Evolutionary conservation across 2,329 filamentous ascomycete species (phyloP).

Genomic region (Pyrenophora teres): DNA sequence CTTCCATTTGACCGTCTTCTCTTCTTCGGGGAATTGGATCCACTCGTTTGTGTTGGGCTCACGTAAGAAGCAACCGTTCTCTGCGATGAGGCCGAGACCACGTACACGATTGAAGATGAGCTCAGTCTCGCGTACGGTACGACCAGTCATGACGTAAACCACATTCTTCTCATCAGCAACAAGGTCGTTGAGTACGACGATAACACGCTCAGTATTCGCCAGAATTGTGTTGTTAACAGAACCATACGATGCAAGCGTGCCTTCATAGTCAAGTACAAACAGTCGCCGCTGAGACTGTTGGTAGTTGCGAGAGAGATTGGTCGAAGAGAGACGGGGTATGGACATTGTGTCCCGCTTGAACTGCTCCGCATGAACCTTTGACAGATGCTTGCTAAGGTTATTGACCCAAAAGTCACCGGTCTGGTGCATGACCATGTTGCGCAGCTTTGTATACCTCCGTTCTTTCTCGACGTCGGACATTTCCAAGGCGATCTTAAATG

Average conservation of each 20-base stretch:
- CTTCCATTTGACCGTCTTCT: slow-evolving; percentile 78
- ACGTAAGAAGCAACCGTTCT: slow-evolving; percentile 91
- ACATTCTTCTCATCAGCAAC: slow-evolving; percentile 79
- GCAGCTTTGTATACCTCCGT: slow-evolving; percentile 73
- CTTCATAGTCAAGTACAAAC: slow-evolving; percentile 93
- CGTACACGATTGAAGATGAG: slow-evolving; percentile 82
- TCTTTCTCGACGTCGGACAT: slow-evolving; percentile 78
- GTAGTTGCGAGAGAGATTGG: slow-evolving; percentile 68
- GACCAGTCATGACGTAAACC: slow-evolving; percentile 92
- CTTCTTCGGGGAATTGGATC: slow-evolving; percentile 75
- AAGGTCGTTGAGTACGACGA: slow-evolving; percentile 81
- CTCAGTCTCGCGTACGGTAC: slow-evolving; percentile 85
- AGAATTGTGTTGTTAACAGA: slow-evolving; percentile 83
- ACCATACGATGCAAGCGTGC: slow-evolving; percentile 86
- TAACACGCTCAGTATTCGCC: slow-evolving; percentile 81
- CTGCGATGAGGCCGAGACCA: slow-evolving; percentile 85
- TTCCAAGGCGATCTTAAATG: slow-evolving; percentile 80
- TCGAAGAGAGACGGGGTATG: slow-evolving; percentile 80
- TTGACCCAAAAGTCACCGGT: slow-evolving; percentile 86
- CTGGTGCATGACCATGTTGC: slow-evolving; percentile 74
- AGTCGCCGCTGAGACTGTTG: slow-evolving; percentile 68
- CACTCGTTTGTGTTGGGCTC: slow-evolving; percentile 69
- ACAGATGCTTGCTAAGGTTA: slow-evolving; percentile 72
- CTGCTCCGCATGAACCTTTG: slow-evolving; percentile 81
- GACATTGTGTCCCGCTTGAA: slow-evolving; percentile 82